phyloP scores from a whole-genome alignment of 179 eudicot species.

The Vitellaria paradoxa region DNA sequence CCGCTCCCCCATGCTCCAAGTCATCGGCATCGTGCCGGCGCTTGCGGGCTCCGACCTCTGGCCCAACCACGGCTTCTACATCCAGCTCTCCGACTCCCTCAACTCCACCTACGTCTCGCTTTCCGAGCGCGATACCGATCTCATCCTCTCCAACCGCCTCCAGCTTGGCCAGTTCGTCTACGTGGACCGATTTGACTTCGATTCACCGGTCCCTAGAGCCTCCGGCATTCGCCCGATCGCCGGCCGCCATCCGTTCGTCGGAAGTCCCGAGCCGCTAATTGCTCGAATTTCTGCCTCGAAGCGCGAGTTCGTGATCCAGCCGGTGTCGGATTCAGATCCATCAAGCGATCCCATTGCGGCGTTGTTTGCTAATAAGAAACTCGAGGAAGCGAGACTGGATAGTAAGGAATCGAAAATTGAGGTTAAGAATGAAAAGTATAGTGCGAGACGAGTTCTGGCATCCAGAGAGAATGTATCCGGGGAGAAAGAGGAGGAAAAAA shows the following conservation, averaged over 20 bases:
- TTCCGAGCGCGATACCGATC: conserved; percentile 59
- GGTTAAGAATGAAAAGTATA: conserved; percentile 14
- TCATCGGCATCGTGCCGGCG: conserved; percentile 78
- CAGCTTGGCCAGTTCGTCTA: conserved; percentile 90
- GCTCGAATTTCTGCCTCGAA: conserved; percentile 34
- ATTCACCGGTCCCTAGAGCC: conserved; percentile 55
- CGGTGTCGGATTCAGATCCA: conserved; percentile 50
- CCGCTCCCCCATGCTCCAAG: conserved; percentile 83
- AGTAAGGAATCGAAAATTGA: neutral
- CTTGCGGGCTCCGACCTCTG: conserved; percentile 38
- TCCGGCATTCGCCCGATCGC: conserved; percentile 60
- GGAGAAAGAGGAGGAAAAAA: conserved; percentile 11
- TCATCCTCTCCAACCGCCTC: conserved; percentile 70
- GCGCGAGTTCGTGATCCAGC: conserved; percentile 67
- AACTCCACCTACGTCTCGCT: conserved; percentile 85
- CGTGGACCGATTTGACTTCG: conserved; percentile 54
- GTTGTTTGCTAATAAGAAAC: conserved; percentile 15
- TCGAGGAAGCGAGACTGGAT: neutral
- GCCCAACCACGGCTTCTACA: conserved; percentile 69
- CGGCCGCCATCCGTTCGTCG: conserved; percentile 72
- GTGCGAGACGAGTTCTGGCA: conserved; percentile 37
- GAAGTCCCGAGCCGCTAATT: conserved; percentile 50
- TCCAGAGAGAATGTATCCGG: conserved; percentile 43
- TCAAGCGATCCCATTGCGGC: conserved; percentile 46
- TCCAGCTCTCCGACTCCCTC: conserved; percentile 80